Evolutionary conservation across 2,329 filamentous ascomycete genomes (phyloP).

Genomic region (Ophiostoma quercus): DNA sequence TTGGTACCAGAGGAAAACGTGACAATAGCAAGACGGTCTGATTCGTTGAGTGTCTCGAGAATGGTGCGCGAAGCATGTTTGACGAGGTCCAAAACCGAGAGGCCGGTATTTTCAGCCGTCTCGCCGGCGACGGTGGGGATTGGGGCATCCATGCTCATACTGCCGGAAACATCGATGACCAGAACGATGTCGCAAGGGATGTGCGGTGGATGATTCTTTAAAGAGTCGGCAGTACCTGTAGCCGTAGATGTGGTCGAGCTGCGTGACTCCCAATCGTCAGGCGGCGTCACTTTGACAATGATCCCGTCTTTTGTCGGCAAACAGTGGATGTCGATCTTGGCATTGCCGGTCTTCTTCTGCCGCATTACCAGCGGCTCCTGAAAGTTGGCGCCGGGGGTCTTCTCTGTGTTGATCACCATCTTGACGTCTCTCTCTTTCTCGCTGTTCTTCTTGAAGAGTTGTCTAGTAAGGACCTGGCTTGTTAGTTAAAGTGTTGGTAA

Average conservation of each 20-base stretch:
- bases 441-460: background rate
- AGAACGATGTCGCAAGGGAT: constrained; percentile 56
- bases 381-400: background rate
- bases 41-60: constrained; percentile 47
- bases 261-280: constrained; percentile 33
- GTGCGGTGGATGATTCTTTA: constrained; percentile 24
- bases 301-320: constrained; percentile 39
- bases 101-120: constrained; percentile 43
- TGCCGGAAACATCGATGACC: constrained; percentile 56
- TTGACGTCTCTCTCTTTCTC: background rate
- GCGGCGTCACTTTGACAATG: constrained; percentile 45
- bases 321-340: constrained; percentile 2
- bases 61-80: constrained; percentile 58
- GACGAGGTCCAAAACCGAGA: constrained; percentile 53
- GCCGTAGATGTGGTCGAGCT: background rate
- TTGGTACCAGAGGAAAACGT: constrained; percentile 44
- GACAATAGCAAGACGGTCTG: constrained; percentile 54
- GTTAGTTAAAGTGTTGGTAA: background rate
- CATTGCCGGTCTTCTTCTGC: background rate
- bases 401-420: background rate
- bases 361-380: background rate
- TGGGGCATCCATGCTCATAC: constrained; percentile 48
- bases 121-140: constrained; percentile 40
- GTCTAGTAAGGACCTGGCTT: background rate
- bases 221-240: background rate